Conservation (phyloP, 2,329 filamentous ascomycete genomes). For the Incumbomyces delicatus region DNA sequence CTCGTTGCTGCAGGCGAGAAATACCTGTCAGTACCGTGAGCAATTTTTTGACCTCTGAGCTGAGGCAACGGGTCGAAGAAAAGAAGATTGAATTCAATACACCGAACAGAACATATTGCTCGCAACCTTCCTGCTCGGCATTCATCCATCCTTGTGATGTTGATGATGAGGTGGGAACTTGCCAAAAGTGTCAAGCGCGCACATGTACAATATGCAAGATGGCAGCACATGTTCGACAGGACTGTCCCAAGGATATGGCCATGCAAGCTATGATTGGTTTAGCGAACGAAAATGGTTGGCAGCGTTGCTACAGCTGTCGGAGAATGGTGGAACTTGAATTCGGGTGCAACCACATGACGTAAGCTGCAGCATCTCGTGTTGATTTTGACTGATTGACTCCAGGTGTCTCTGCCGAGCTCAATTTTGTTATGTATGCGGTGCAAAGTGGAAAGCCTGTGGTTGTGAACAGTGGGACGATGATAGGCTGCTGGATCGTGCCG, state of each 20-base stretch:
- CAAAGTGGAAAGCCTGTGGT: conserved; percentile 22
- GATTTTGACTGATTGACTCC: no score
- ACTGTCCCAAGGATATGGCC: conserved; percentile 21
- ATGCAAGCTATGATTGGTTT: conserved; percentile 42
- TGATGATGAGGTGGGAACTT: conserved; percentile 29
- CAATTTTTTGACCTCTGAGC: conserved; percentile 27
- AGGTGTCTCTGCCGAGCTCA: conserved; percentile 24
- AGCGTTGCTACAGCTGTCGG: conserved; percentile 64
- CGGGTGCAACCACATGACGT: conserved; percentile 29
- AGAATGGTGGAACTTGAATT: conserved; percentile 32
- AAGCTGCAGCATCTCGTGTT: no score
- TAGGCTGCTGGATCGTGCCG: conserved; percentile 16
- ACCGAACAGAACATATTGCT: conserved; percentile 44
- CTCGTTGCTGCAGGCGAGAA: conserved; percentile 40
- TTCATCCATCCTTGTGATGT: conserved; percentile 37
- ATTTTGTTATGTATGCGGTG: conserved; percentile 27
- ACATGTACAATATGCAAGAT: conserved; percentile 48
- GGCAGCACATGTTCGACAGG: conserved; percentile 33
- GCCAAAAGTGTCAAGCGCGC: conserved; percentile 30
- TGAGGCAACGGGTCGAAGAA: conserved; percentile 30
- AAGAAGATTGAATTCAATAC: conserved; percentile 44
- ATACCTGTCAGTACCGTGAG: conserved; percentile 32
- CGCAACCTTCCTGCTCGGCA: conserved; percentile 30
- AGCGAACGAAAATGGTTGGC: conserved; percentile 60
- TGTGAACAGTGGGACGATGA: conserved; percentile 23